A percentile compares a stretch with the other conserved stretches of the same genome.
These are phyloP conservation scores for Mycena rebaudengoi DNA, from an alignment of 768 basidiomycete genomes.

Conservation along the genomic window DNA sequence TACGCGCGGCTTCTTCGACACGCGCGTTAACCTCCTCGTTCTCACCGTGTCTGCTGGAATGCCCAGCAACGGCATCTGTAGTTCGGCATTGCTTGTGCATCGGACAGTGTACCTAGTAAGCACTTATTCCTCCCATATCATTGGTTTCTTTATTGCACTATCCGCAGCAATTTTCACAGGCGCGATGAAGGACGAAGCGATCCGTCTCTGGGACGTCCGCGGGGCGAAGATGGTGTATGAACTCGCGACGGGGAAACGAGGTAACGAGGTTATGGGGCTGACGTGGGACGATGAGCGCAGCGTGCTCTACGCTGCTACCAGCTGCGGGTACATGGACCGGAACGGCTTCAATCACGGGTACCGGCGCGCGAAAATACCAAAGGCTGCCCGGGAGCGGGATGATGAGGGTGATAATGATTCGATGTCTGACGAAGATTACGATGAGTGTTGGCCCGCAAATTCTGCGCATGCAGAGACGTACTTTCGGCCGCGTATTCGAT, in stretches of 20 bases:
- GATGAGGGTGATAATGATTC: constrained; percentile 24
- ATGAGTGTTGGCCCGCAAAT: constrained; percentile 38
- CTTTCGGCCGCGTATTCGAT: constrained; percentile 47
- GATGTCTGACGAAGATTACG: too few species aligned
- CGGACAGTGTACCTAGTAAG: constrained; percentile 49
- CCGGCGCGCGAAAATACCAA: constrained; percentile 30
- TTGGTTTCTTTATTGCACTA: background rate
- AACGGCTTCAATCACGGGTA: constrained; percentile 30
- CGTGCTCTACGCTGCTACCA: constrained; percentile 46
- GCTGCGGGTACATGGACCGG: constrained; percentile 37
- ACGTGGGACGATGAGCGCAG: constrained; percentile 42
- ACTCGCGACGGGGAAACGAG: constrained; percentile 55
- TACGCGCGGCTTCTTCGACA: constrained; percentile 50
- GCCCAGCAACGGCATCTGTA: constrained; percentile 24
- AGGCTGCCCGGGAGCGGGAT: background rate
- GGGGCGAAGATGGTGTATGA: constrained; percentile 46
- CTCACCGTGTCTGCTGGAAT: constrained; percentile 41
- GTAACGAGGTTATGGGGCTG: constrained; percentile 44
- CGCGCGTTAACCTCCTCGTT: constrained; percentile 44
- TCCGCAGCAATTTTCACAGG: constrained; percentile 39
- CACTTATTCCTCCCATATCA: background rate
- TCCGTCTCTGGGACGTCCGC: constrained; percentile 55
- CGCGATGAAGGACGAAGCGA: constrained; percentile 34
- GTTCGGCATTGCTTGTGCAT: constrained; percentile 40
- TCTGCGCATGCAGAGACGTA: constrained; percentile 22